Evolutionary conservation across 257 asterid genomes (phyloP).

Genomic region (Linaria vulgaris): DNA sequence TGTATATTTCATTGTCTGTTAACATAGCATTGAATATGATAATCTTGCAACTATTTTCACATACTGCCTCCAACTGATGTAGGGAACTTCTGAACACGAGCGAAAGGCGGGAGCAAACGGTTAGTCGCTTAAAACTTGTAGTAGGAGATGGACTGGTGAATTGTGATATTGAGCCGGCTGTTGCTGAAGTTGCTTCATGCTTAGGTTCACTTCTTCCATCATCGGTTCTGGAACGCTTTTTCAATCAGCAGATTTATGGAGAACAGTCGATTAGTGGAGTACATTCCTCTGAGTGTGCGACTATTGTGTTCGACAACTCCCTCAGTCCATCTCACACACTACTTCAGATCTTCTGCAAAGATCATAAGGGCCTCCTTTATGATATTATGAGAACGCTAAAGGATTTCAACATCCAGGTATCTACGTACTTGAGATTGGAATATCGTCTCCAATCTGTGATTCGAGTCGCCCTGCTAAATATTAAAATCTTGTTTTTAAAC

Average conservation of each 20-base stretch:
- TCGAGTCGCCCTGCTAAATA: too few relatives aligned
- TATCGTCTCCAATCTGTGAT: too few relatives aligned
- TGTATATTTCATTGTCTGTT: too few relatives aligned
- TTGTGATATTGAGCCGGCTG: slow-evolving; percentile 60
- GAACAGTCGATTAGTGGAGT: slow-evolving; percentile 25
- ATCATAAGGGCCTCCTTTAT: slow-evolving; percentile 73
- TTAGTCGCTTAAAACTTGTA: slow-evolving; percentile 33
- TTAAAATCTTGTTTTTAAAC: neutral
- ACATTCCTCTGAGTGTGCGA: slow-evolving; percentile 36
- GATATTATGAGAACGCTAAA: slow-evolving; percentile 73
- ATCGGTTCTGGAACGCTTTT: slow-evolving; percentile 46
- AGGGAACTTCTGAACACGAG: slow-evolving; percentile 66
- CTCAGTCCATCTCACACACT: slow-evolving; percentile 74
- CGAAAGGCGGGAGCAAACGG: slow-evolving; percentile 52
- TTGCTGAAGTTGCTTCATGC: slow-evolving; percentile 54
- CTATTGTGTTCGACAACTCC: slow-evolving; percentile 52
- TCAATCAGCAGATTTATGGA: slow-evolving; percentile 33
- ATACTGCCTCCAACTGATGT: neutral
- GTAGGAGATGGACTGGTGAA: slow-evolving; percentile 58
- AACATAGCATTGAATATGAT: too few relatives aligned
- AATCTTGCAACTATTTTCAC: neutral
- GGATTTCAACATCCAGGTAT: slow-evolving; percentile 72
- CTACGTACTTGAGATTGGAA: neutral
- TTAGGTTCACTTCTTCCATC: slow-evolving; percentile 53
- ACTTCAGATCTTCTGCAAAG: slow-evolving; percentile 55